Base-by-base conservation (phyloP, 2,329 filamentous ascomycete genomes). In the Metarhizium rileyi region DNA sequence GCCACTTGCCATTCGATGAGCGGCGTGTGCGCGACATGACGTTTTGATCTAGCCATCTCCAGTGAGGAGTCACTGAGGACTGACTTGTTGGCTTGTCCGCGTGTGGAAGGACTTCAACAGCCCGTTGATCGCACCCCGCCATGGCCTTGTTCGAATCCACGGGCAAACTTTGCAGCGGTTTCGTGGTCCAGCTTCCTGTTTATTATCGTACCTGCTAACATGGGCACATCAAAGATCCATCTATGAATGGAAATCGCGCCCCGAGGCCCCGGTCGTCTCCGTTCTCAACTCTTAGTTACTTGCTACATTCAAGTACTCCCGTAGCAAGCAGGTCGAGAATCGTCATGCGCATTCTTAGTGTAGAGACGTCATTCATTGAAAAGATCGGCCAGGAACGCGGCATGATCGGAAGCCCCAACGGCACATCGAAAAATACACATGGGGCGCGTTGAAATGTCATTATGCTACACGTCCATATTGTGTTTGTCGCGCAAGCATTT, bases 321-420 rank as follows among this genome's bases (percentile, higher is more conserved):
- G n/a, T n/a, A n/a, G n/a, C n/a, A n/a, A n/a, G n/a, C n/a, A n/a
- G n/a, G 16, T 38, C 16, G 18, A 38, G 35, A 42, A 6, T 14
- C 38, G 20, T 9, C 7, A 42, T 22, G 38, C 22, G 22, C 16
- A 36, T 16, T 23, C 4, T 23, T 42, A 12, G 26, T 22, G 10
- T 16, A 10, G 46, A 43, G 38, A 36, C 28, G 38, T 48, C 46
- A 43, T 33, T 48, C 46, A 43, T 33, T 18, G 46, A 41, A 18
- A 27, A 12, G 12, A 41, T 30, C 46, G 18, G 18, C 46, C 46
- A 43, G 38, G 36, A 26, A 48, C 46, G 20, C 26, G 33, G 46
- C 38, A 43, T 26, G 8, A 36, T 43, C 27, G 46, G 46, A 47
- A 40, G 38, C 12, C 20, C n/a, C 25, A 2, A 23, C 12, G 8